Base-by-base conservation (phyloP, 768 basidiomycete species). In the Chalciporus pseudorubinellus region DNA sequence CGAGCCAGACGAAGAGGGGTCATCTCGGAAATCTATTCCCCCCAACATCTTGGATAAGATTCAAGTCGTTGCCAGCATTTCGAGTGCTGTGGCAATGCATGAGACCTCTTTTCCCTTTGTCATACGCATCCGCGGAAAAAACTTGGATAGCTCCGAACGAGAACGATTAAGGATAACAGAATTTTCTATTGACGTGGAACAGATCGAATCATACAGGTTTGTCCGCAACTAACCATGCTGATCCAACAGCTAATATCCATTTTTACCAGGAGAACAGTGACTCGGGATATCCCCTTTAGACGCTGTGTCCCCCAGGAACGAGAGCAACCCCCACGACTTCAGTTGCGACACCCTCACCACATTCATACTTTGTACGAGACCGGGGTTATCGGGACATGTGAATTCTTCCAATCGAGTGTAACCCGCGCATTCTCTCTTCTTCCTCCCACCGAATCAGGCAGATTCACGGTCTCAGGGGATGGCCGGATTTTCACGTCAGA, bases 161-260 rank as follows among this genome's bases (percentile, higher is more conserved):
- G 70, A 76, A 55, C 77, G 76, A 39, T 64, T 93, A 14, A 80
- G 78, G 50, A 60, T 90, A 18, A 72, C 75, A 21, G 78, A 74
- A 6, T 77, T 92, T 53, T 68, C 72, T 6, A 66, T 85, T 6
- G 76, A 85, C 49, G 58, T 89, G 24, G 65, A 78, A 29, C 90
- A 93, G 55, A 67, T 71, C 36, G 90, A 92, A 60, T 75, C 75
- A 47, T 85, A 77, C 67, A 76, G 85, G 89, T 89, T 59, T 29
- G 79, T 62, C 39, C 46, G 16, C 24, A 38, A 50, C 4, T 14
- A 39, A 55, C 6, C 26, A 26, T 26, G 6, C 24, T 43, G 44
- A 39, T 20, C 39, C 13, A 11, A 13, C 42, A 56, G 43, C 58
- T 63, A 19, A 60, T 24, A 39, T 20, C 41, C 36, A 14, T 3